Percentiles rank a stretch among this genome's conserved stretches.
These are phyloP conservation scores for Hygrophila difformis DNA, from an alignment of 257 asterid species.

Conservation along the genomic window DNA sequence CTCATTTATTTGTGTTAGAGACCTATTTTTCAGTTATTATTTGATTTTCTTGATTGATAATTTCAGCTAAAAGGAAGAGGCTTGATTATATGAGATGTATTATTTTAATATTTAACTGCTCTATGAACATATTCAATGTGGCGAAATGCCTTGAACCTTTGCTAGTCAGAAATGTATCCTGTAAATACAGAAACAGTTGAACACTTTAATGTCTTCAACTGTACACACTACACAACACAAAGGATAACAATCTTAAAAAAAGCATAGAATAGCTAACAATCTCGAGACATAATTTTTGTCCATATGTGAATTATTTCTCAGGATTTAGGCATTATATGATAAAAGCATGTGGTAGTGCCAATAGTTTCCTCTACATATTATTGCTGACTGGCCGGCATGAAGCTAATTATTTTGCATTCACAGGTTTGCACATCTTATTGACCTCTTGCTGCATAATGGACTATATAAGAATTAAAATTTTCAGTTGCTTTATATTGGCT, in stretches of 20 bases:
- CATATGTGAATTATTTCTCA: neutral
- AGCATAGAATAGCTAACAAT: neutral
- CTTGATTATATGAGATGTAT: too few relatives aligned
- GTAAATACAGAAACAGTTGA: neutral
- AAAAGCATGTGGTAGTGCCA: conserved; percentile 6
- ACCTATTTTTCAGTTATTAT: neutral
- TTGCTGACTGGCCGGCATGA: conserved; percentile 4
- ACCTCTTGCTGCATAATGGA: too few relatives aligned
- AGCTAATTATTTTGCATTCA: too few relatives aligned
- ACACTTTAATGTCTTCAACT: neutral
- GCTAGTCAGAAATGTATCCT: too few relatives aligned
- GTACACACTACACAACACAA: neutral
- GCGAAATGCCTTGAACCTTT: too few relatives aligned
- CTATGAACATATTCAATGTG: too few relatives aligned
- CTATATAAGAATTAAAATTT: neutral
- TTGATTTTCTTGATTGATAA: conserved; percentile 4
- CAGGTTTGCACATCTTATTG: too few relatives aligned
- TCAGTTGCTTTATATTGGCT: conserved; percentile 10
- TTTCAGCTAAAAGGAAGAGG: too few relatives aligned
- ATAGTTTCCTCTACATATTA: conserved; percentile 6
- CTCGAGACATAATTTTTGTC: neutral
- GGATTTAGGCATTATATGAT: neutral
- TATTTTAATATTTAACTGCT: too few relatives aligned
- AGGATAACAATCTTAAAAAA: too few relatives aligned
- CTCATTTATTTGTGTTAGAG: conserved; percentile 8